Evolutionary conservation across 345 rosid species (phyloP).

Genomic region (Psidium friedrichsthalianum): DNA sequence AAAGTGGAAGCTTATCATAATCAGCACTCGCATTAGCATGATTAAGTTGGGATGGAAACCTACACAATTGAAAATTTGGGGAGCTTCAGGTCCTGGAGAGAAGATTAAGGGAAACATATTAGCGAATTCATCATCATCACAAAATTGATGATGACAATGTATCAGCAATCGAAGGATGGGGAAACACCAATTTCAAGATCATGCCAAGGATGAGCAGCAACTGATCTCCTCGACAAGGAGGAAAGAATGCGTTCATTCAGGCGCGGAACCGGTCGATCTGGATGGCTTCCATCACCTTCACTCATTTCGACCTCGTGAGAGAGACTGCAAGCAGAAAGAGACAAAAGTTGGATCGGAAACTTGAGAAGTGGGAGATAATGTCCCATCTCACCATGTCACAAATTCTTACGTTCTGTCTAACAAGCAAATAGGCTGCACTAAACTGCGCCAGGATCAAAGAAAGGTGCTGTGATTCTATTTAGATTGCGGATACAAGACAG

Average conservation of each 20-base stretch:
- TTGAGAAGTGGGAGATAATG: background rate
- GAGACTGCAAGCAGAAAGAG: background rate
- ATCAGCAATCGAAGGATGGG: background rate
- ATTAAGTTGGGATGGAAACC: conserved; percentile 1
- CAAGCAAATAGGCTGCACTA: background rate
- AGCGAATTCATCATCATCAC: background rate
- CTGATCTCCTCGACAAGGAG: conserved; percentile 84
- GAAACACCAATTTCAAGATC: conserved; percentile 89
- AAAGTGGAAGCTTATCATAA: background rate
- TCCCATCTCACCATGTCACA: background rate
- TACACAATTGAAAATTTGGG: conserved; percentile 59
- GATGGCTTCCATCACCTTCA: background rate
- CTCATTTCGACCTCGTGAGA: background rate
- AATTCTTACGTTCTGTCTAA: background rate
- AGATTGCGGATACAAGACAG: background rate
- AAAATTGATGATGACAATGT: background rate
- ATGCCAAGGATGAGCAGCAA: conserved; percentile 99
- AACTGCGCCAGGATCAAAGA: background rate
- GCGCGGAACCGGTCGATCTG: conserved; percentile 28
- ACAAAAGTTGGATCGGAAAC: background rate
- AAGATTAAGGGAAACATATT: background rate
- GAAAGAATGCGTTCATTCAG: conserved; percentile 94
- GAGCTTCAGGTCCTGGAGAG: conserved; percentile 81
- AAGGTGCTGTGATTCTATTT: background rate
- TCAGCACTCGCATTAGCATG: background rate